Conservation (phyloP, 116 monocot species). For the Trichopus zeylanicus region DNA sequence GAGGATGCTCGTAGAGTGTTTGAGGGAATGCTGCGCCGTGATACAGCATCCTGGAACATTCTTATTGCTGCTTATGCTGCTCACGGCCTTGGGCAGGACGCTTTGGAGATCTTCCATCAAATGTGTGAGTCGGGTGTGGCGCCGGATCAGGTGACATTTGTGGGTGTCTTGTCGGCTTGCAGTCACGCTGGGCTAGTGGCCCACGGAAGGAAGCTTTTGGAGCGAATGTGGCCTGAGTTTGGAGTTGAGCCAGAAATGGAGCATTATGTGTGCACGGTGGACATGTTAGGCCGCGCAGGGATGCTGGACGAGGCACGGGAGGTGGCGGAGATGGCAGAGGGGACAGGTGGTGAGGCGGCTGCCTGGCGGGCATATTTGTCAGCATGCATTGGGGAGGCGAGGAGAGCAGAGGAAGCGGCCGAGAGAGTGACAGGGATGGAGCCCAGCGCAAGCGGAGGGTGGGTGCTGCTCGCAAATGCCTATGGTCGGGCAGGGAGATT, state of each 20-base stretch:
- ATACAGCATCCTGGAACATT: conserved; percentile 75
- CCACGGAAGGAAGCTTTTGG: conserved; percentile 11
- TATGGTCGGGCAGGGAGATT: conserved; percentile 31
- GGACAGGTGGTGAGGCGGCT: conserved; percentile 4
- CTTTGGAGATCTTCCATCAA: conserved; percentile 23
- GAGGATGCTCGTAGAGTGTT: conserved; percentile 40
- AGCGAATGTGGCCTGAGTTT: conserved; percentile 15
- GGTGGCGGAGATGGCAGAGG: conserved; percentile 15
- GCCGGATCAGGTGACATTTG: conserved; percentile 37
- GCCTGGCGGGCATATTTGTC: conserved; percentile 34
- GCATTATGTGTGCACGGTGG: conserved; percentile 36
- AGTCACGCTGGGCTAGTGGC: conserved; percentile 30
- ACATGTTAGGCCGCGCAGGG: conserved; percentile 32
- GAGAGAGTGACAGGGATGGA: conserved; percentile 21
- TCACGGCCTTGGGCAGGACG: conserved; percentile 36
- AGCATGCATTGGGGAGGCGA: conserved; percentile 25
- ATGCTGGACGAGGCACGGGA: conserved; percentile 19
- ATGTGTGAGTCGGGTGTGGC: conserved; percentile 14
- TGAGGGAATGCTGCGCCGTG: conserved; percentile 25
- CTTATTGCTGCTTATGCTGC: conserved; percentile 57
- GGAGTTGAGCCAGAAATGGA: conserved; percentile 16
- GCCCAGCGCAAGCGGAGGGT: conserved; percentile 23
- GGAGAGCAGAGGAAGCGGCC: conserved; percentile 18
- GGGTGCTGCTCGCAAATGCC: conserved; percentile 26
- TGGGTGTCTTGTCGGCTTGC: conserved; percentile 39